A percentile compares a stretch with the other conserved stretches of the same genome.
Conservation (phyloP, 768 basidiomycete genomes). For the Astraeus odoratus region DNA sequence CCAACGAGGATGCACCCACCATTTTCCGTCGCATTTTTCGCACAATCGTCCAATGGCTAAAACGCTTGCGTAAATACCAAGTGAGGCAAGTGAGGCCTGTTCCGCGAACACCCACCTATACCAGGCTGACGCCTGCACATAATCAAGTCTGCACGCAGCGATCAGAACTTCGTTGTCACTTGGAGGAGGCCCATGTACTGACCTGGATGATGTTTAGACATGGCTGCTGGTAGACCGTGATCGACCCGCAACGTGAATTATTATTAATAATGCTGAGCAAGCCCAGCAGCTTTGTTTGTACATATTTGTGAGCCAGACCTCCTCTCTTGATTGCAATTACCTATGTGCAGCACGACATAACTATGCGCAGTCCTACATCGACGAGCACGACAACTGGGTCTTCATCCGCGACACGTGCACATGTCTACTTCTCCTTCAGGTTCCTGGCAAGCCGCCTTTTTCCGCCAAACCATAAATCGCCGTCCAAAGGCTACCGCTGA, state of each 20-base stretch:
- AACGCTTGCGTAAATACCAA: slow-evolving; percentile 6
- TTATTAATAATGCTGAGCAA: slow-evolving; percentile 5
- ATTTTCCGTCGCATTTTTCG: slow-evolving; percentile 99
- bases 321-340: no score
- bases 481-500: slow-evolving; percentile 8
- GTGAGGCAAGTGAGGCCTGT: background rate
- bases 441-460: slow-evolving; percentile 24
- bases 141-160: slow-evolving; percentile 65
- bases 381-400: background rate
- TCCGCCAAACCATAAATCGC: slow-evolving; percentile 13
- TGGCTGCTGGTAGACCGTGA: slow-evolving; percentile 22
- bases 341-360: no score
- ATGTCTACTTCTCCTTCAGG: slow-evolving; percentile 29
- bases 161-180: background rate
- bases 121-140: slow-evolving; percentile 98
- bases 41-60: slow-evolving; percentile 95
- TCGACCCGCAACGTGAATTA: slow-evolving; percentile 6
- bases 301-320: background rate
- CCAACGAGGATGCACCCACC: slow-evolving; percentile 44
- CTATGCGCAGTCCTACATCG: no score
- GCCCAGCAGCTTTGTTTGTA: no score
- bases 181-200: slow-evolving; percentile 3
- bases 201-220: slow-evolving; percentile 94
- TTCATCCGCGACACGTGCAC: background rate
- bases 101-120: slow-evolving; percentile 57